A percentile compares a stretch with the other conserved stretches of the same genome.
Conservation (phyloP, 768 basidiomycete species). For the Lactarius deliciosus region DNA sequence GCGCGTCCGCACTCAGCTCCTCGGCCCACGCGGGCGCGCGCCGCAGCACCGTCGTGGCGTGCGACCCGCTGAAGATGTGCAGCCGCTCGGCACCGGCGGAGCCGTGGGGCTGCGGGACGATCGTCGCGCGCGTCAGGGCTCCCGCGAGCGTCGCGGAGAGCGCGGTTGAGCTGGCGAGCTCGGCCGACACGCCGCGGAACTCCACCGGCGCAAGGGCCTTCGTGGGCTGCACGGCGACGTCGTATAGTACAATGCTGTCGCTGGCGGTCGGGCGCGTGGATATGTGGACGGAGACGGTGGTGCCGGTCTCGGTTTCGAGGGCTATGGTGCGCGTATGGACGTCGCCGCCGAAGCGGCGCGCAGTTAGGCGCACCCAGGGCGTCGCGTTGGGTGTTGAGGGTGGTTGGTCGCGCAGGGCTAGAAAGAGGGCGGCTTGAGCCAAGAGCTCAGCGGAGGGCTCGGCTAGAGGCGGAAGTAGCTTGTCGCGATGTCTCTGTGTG, state of each 20-base stretch:
- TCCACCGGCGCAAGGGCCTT: slow-evolving; percentile 38
- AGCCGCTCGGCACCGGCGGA: slow-evolving; percentile 61
- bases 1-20: slow-evolving; percentile 60
- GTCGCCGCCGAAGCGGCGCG: slow-evolving; percentile 79
- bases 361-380: slow-evolving; percentile 70
- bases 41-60: slow-evolving; percentile 63
- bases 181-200: slow-evolving; percentile 50
- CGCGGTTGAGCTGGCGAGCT: slow-evolving; percentile 52
- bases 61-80: slow-evolving; percentile 67
- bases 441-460: slow-evolving; percentile 62
- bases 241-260: slow-evolving; percentile 38
- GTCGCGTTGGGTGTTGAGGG: slow-evolving; percentile 35
- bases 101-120: slow-evolving; percentile 69
- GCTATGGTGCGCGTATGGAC: slow-evolving; percentile 58
- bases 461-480: slow-evolving; percentile 70
- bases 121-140: slow-evolving; percentile 55
- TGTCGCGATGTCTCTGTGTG: slow-evolving; percentile 72
- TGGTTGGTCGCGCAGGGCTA: slow-evolving; percentile 63
- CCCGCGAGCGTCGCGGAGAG: slow-evolving; percentile 55
- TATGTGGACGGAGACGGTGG: slow-evolving; percentile 43
- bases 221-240: slow-evolving; percentile 49
- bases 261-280: slow-evolving; percentile 41
- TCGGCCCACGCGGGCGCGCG: slow-evolving; percentile 71
- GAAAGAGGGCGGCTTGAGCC: slow-evolving; percentile 77
- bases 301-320: slow-evolving; percentile 56